These are phyloP conservation scores for Moricandia arvensis DNA, from an alignment of 345 rosid species.

Conservation along the genomic window DNA sequence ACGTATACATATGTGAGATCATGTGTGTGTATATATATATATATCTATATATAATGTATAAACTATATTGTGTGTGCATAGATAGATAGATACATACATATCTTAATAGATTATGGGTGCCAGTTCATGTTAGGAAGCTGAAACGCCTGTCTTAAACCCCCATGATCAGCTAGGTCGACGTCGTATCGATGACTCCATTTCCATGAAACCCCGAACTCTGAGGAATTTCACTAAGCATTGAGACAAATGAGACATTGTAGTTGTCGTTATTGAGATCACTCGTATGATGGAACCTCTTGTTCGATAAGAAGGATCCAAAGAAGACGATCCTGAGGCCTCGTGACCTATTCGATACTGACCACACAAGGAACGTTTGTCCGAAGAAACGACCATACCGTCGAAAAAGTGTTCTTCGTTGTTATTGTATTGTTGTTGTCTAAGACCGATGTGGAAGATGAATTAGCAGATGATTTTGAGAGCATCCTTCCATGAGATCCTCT, in stretches of 20 bases:
- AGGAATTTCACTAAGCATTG: conserved; percentile 60
- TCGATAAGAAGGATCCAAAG: conserved; percentile 39
- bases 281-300: conserved; percentile 50
- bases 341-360: conserved; percentile 44
- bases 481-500: conserved; percentile 50
- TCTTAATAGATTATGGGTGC: conserved; percentile 38
- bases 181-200: conserved; percentile 39
- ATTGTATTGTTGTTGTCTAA: conserved; percentile 40
- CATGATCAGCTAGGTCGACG: conserved; percentile 48
- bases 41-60: not conserved
- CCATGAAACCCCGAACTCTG: conserved; percentile 50
- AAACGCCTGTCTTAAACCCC: conserved; percentile 57
- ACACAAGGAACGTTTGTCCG: conserved; percentile 36
- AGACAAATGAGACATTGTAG: conserved; percentile 54
- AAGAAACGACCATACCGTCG: conserved; percentile 49
- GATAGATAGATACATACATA: conserved; percentile 4
- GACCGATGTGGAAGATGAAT: conserved; percentile 39
- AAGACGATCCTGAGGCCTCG: conserved; percentile 30
- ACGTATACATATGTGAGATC: conserved; percentile 22
- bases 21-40: not conserved
- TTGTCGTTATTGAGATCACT: conserved; percentile 48
- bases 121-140: conserved; percentile 56
- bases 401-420: conserved; percentile 50
- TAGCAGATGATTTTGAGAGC: conserved; percentile 40
- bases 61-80: conserved; percentile 10